These are phyloP conservation scores for Heliamphora exappendiculata DNA, from an alignment of 148 eudicot genomes.

Conservation along the genomic window DNA sequence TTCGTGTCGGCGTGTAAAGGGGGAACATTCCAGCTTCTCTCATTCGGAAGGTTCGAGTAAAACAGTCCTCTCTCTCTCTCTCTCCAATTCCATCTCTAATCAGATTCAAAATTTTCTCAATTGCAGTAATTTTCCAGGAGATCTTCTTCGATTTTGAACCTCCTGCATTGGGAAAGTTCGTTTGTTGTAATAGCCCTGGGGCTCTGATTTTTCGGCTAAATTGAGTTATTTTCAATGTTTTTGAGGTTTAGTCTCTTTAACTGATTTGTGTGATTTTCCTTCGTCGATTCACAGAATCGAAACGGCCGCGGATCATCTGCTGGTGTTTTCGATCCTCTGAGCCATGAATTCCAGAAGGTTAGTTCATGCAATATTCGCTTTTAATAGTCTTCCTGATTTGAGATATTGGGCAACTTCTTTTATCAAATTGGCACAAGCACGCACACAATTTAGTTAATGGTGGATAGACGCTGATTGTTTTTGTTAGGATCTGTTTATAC, in stretches of 20 bases:
- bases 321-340: constrained; percentile 6
- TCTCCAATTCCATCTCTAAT: not conserved
- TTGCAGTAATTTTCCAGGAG: not conserved
- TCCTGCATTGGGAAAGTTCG: not conserved
- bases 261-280: not conserved
- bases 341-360: constrained; percentile 55
- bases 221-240: not conserved
- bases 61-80: not conserved
- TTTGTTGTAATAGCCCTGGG: not conserved
- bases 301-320: not conserved
- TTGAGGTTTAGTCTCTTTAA: not conserved
- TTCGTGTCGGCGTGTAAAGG: too few relatives aligned
- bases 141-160: not conserved
- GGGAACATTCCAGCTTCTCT: too few relatives aligned
- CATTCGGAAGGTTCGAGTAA: too few relatives aligned
- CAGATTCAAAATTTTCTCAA: not conserved
- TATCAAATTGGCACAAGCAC: not conserved
- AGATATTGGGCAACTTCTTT: not conserved
- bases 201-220: not conserved
- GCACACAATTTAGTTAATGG: not conserved
- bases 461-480: not conserved
- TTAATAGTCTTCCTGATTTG: not conserved
- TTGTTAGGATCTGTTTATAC: not conserved
- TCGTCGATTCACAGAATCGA: not conserved
- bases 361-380: not conserved